Evolutionary conservation across 768 basidiomycete species (phyloP).

Genomic region (Sarcomyxa edulis): DNA sequence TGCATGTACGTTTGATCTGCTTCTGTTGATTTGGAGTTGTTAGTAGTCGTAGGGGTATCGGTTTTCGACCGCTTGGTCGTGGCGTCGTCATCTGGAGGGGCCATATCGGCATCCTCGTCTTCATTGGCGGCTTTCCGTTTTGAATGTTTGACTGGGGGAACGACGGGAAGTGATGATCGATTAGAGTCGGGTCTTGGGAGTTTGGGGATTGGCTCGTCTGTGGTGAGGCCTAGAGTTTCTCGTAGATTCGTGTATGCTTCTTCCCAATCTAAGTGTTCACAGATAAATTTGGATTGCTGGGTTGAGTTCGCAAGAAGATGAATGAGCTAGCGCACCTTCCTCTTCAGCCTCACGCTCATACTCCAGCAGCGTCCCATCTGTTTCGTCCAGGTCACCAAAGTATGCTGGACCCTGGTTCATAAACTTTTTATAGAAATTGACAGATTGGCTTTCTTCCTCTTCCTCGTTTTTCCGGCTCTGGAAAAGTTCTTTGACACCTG

Average conservation of each 20-base stretch:
- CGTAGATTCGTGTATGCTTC: conserved; percentile 53
- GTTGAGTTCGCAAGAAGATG: not conserved
- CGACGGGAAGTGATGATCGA: conserved; percentile 14
- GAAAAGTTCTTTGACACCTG: conserved; percentile 95
- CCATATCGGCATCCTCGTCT: conserved; percentile 37
- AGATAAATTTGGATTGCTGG: not conserved
- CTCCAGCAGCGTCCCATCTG: conserved; percentile 57
- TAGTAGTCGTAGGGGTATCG: conserved; percentile 18
- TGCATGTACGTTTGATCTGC: conserved; percentile 29
- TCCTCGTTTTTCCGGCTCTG: conserved; percentile 80
- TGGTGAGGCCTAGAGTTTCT: conserved; percentile 44
- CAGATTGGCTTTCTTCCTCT: conserved; percentile 78
- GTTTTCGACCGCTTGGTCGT: conserved; percentile 27
- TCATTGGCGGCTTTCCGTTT: conserved; percentile 54
- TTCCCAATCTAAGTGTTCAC: conserved; percentile 50
- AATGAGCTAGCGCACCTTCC: conserved; percentile 45
- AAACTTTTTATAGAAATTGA: conserved; percentile 82
- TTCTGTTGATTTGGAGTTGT: conserved; percentile 16
- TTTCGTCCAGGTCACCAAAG: conserved; percentile 89
- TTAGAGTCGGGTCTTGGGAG: conserved; percentile 33
- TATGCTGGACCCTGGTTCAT: conserved; percentile 83
- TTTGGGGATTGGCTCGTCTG: conserved; percentile 45
- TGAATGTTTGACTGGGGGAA: conserved; percentile 16
- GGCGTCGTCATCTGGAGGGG: conserved; percentile 25
- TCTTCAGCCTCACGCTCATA: conserved; percentile 72